Base-by-base conservation (phyloP, 148 eudicot species). In the Rhododendron mucronatum region DNA sequence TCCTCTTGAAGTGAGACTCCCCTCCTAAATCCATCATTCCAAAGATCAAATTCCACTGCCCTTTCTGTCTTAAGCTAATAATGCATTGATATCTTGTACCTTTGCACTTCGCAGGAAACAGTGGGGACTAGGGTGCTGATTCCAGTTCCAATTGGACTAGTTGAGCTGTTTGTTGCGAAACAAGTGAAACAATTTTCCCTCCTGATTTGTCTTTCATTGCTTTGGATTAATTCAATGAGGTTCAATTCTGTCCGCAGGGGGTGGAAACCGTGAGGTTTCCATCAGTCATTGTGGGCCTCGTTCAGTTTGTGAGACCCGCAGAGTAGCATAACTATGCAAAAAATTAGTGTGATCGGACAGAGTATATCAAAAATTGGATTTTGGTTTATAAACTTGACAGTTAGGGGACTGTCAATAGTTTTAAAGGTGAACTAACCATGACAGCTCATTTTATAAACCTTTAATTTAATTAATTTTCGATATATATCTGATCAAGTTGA, bases 81-180 rank as follows among this genome's bases (percentile, higher is more conserved):
- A 35, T n/a, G 6, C 3, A 76, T 57, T 53, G 12, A 33, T 18
- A 18, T 63, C 78, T 33, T 41, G 3, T 37, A 7, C 10, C 83
- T 76, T 84, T 85, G 85, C 91, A 95, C 83, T 69, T 82, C 82
- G 86, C 91, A 96, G 98, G 98, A 92, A 78, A 85, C 86, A 37
- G 57, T 92, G 5, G 96, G 94, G 61, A 95, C 98, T 69, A 93
- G 93, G 83, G 95, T 93, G 85, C 76, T 97, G 75, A 88, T 97
- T 88, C 99, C 99, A 16, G 47, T 93, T 44, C 89, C 95, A 53
- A 90, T 92, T 81, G 99, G 98, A 86, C 82, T 97, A 50, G 89
- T 91, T 83, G 99, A 97, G 88, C 89, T 97, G 65, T 97, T 93
- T 86, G 94, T 93, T 61, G 88, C 94, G 55, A 93, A 95, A 91